Base-by-base conservation (phyloP, 2,329 filamentous ascomycete genomes). In the Penicillium sp. region DNA sequence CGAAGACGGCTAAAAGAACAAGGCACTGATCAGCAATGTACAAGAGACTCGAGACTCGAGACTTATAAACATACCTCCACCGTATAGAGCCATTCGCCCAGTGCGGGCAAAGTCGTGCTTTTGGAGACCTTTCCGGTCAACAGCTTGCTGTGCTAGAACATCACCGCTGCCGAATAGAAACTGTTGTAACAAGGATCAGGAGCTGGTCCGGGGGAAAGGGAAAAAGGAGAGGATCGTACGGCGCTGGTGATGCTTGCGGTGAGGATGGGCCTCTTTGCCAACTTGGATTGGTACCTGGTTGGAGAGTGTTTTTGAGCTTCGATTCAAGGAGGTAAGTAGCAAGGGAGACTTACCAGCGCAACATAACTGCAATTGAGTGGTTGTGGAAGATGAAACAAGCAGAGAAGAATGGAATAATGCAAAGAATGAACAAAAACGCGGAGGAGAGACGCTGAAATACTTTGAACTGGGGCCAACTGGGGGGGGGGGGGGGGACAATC, bases 101-200 rank as follows among this genome's bases (percentile, higher is more conserved):
- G 79, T 81, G 55, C 79, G 71, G 25, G 72, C 73, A 55, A 76
- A 70, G 70, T 93, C 89, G 74, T 99, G 93, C 64, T 89, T 89
- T 66, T 88, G 78, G 27, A 89, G 65, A 19, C 92, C 93, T 69
- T 83, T 87, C 75, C 86, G 88, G 78, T 97, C 93, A 59, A 99
- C 90, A 36, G 86, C 82, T 78, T 97, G 93, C 78, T 99, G 94
- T 38, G 94, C 91, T 65, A 96, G 87, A 60, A 89, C 82, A 78
- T 99, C 94, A 69, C 94, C 94, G 15, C 92, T 90, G 58, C 89
- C 93, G 74, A 97, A 99, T 62, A 99, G 87, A 59, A 97, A 75
- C 84, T 87, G 63, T 21, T 35, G 38, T 42, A 27, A 33, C 7
- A 19, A 36, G 13, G 15, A 39, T 56, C 10, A 56, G 53, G 15